Evolutionary conservation across 1,139 yeast species (phyloP).

Genomic region (Geotrichum europaeum): DNA sequence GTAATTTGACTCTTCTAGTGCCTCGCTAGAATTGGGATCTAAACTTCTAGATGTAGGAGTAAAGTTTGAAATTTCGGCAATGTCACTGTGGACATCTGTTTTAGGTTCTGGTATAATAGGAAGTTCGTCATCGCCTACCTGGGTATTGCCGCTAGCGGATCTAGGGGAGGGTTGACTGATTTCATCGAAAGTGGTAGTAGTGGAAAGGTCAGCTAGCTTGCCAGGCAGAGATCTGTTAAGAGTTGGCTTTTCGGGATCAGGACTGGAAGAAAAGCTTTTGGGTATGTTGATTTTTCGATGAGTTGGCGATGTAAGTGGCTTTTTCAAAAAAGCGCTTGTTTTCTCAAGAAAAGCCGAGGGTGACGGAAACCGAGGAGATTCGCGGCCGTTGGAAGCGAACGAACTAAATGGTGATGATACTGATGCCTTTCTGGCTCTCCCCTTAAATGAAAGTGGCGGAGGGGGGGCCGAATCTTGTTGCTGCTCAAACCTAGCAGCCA

Average conservation of each 20-base stretch:
- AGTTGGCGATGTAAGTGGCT: background rate
- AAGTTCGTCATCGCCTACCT: background rate
- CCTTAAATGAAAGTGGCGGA: background rate
- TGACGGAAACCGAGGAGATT: background rate
- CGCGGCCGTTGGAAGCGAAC: background rate
- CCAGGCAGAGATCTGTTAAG: background rate
- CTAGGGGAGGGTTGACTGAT: background rate
- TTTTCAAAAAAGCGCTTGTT: background rate
- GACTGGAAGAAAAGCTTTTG: background rate
- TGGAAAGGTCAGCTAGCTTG: background rate
- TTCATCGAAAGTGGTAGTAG: background rate
- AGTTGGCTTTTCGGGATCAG: background rate
- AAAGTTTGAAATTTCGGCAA: background rate
- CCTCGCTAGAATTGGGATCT: background rate
- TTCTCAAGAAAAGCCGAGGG: background rate
- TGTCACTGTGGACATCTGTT: background rate
- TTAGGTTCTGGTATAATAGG: background rate
- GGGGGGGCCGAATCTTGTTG: constrained; percentile 6
- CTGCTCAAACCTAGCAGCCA: constrained; percentile 14
- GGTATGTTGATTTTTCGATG: background rate
- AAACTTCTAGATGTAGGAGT: background rate
- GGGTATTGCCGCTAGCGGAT: background rate
- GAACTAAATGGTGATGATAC: background rate
- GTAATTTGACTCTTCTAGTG: background rate
- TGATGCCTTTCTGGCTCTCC: background rate